Evolutionary conservation across 257 asterid genomes (phyloP), one percentile per base, ranked within the genome.

Genomic region (Nicotiana otophora): DNA sequence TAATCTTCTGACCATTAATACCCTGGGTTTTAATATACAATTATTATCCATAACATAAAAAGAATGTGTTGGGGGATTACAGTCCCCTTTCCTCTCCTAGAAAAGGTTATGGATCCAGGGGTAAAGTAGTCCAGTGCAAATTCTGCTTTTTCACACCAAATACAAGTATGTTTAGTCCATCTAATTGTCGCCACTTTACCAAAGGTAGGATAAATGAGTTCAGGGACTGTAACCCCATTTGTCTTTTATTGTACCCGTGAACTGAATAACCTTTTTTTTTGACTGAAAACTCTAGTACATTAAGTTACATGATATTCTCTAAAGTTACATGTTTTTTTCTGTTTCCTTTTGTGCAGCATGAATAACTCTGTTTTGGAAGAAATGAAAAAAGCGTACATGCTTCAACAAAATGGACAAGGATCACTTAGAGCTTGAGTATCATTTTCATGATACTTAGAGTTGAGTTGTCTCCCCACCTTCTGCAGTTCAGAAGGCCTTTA

Each of bases 341-440:
- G 78, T 55, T 84, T 83, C 57, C 62, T 14, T 67, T 84, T 26
- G 16, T 81, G 85, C 68, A 94, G 99, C 89, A 95, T 98, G 6
- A 95, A 95, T 68, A 97, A 94, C 81, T 83, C 92, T 4, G 91
- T 91, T 65, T 76, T 95, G 92, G 99, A 95, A 88, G 86, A 92
- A 85, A 92, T 95, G 99, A 95, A 95, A 90, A 89, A 89, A 84
- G 95, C 91, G 26, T 92, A 96, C 89, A 89, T 78, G 89, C 89
- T 89, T 81, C 96, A 87, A 80, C 86, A 93, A 88, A 91, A 88
- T 68, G 88, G 58, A 64, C 86, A 93, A 76, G 86, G 86, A 75
- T 81, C 95, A 57, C 58, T 87, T n/a, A 68, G 86, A 80, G 81
- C 88, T 65, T 90, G 87, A 89, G 54, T 81, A 36, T n/a, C 55